Evolutionary conservation across 495 filamentous ascomycete species (phyloP).

Genomic region (Friedmanniomyces simplex): DNA sequence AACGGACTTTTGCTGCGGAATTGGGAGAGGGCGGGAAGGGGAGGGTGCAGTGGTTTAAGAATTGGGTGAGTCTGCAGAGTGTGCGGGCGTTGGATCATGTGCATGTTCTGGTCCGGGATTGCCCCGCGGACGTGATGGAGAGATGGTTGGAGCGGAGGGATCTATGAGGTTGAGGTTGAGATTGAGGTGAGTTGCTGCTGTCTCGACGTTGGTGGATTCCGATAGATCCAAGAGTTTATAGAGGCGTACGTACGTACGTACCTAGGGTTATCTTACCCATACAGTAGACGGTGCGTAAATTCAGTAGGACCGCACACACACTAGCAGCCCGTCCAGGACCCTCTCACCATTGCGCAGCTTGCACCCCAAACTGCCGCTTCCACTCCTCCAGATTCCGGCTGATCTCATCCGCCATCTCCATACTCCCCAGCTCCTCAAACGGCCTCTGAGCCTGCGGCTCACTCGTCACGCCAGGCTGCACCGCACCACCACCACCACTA

Average conservation of each 20-base stretch:
- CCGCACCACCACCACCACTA: not conserved
- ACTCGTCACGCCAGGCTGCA: not conserved
- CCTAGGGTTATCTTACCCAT: too few species aligned
- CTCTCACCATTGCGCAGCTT: too few species aligned
- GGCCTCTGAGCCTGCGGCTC: constrained; percentile 1
- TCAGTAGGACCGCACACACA: too few species aligned
- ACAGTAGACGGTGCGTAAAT: too few species aligned
- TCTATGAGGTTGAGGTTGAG: too few species aligned
- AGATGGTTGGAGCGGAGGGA: constrained; percentile 43
- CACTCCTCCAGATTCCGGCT: constrained; percentile 30
- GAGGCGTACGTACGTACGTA: too few species aligned
- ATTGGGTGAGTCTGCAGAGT: constrained; percentile 81
- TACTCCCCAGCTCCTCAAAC: constrained; percentile 9
- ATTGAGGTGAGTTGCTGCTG: too few species aligned
- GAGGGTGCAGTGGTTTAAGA: constrained; percentile 85
- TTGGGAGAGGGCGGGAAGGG: constrained; percentile 39
- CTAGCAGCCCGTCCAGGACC: too few species aligned
- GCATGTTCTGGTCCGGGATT: constrained; percentile 56
- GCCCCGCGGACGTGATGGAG: constrained; percentile 46
- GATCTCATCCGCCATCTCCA: constrained; percentile 38
- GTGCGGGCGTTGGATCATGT: constrained; percentile 73
- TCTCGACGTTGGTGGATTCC: too few species aligned
- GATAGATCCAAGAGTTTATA: too few species aligned
- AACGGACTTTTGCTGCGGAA: constrained; percentile 50
- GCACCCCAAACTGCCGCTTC: constrained; percentile 23